A percentile compares a stretch with the other conserved stretches of the same genome.
These are phyloP conservation scores for Brachypodium distachyon DNA, from an alignment of 202 grass and related monocot genomes.

Conservation along the genomic window DNA sequence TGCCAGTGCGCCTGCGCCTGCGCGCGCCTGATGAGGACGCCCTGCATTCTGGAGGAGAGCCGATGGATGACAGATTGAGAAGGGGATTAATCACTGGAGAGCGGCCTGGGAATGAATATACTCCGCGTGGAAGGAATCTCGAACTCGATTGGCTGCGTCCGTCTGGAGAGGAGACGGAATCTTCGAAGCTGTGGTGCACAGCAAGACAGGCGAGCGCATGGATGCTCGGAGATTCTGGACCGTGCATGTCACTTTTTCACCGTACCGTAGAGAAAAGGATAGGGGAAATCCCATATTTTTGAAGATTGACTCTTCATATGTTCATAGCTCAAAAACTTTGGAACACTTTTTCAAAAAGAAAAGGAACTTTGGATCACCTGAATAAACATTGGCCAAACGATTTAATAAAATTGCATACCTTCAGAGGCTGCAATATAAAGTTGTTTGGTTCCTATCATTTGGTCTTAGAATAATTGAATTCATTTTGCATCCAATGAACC, in stretches of 20 bases:
- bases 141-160: neutral
- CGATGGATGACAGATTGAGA: neutral
- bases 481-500: too few relatives aligned
- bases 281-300: too few relatives aligned
- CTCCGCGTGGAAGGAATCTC: neutral
- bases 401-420: too few relatives aligned
- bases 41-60: constrained; percentile 17
- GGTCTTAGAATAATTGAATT: too few relatives aligned
- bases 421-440: too few relatives aligned
- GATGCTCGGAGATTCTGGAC: neutral
- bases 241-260: neutral
- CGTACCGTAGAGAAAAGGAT: neutral
- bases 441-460: too few relatives aligned
- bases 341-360: too few relatives aligned
- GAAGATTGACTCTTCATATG: too few relatives aligned
- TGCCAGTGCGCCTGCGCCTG: too few relatives aligned
- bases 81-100: neutral
- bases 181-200: neutral
- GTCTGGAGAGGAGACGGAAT: neutral
- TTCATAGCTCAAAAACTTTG: too few relatives aligned
- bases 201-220: neutral
- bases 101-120: neutral
- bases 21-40: constrained; percentile 3
- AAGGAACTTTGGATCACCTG: too few relatives aligned
- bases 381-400: too few relatives aligned